Percentiles rank a stretch among this genome's conserved stretches.
Conservation (phyloP, 129 eudicot genomes). For the Flaveria trinervia region DNA sequence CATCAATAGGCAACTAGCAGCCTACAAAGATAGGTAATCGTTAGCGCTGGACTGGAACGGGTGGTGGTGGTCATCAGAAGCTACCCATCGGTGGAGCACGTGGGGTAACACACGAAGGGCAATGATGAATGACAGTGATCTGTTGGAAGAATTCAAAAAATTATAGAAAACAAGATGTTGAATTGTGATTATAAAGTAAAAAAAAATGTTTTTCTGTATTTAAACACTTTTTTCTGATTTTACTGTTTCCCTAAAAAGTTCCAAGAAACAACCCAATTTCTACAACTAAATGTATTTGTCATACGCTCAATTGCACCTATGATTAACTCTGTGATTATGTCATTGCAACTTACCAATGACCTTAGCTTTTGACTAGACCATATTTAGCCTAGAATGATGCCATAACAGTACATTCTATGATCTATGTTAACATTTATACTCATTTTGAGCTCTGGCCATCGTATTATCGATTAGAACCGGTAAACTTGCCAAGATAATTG, state of each 20-base stretch:
- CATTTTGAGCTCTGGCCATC: not conserved
- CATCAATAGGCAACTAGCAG: not conserved
- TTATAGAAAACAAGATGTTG: too few relatives aligned
- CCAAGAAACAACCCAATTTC: not conserved
- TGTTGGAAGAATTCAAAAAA: too few relatives aligned
- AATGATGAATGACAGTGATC: too few relatives aligned
- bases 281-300: not conserved
- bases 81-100: too few relatives aligned
- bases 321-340: too few relatives aligned
- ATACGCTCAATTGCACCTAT: not conserved
- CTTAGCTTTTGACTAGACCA: not conserved
- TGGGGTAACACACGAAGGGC: too few relatives aligned
- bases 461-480: not conserved
- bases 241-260: not conserved
- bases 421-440: not conserved
- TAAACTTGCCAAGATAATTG: not conserved
- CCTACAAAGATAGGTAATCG: not conserved
- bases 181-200: not conserved
- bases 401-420: not conserved
- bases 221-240: not conserved
- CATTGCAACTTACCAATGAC: not conserved
- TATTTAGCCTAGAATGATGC: constrained; percentile 4
- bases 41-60: too few relatives aligned
- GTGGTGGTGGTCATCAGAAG: too few relatives aligned
- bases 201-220: not conserved